Base-by-base conservation (phyloP, 1,139 yeast species). In the Kurtzmaniella quercitrusa region DNA sequence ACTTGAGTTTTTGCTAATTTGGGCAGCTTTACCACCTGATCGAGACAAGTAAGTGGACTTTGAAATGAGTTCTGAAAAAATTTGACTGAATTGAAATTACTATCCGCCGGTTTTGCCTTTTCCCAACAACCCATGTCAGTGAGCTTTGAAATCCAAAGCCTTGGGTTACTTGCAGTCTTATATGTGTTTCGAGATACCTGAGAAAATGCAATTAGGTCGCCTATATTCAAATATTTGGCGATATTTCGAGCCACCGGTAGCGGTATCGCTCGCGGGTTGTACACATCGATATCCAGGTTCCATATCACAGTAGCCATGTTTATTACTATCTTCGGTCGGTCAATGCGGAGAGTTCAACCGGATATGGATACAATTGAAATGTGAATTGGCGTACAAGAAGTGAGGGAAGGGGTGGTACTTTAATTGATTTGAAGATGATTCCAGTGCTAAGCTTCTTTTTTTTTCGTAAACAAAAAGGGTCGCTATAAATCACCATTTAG, bases 91-190 rank as follows among this genome's bases (percentile, higher is more conserved):
- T 40, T 39, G 38, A 38, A 33, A n/a, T 21, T 6, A 9, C 39
- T 14, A 26, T 33, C 37, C 8, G 43, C 41, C 2, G 48, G 55
- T 6, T 39, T 47, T 2, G 54, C 63, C 15, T 48, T 50, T 16
- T 65, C 60, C 82, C 84, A 79, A 4, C 79, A 55, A 0, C 74
- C 78, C 61, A 84, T 66, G 21, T 55, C 59, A 47, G 59, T 63
- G 41, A 85, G 62, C 54, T 74, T 69, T 4, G 65, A 52, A 4
- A 73, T 56, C 91, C 91, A 85, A 19, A 80, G 55, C 14, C 57
- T 54, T 5, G 71, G 66, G 44, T 71, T 66, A 46, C 60, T 61
- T 30, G 59, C 72, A 1, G 74, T 63, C 33, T 56, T 58, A 46
- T 63, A 56, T 1, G 76, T 61, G 49, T 72, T 72, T 45, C 56